These are phyloP conservation scores for Paxillus involutus DNA, from an alignment of 768 basidiomycete genomes.

Conservation along the genomic window DNA sequence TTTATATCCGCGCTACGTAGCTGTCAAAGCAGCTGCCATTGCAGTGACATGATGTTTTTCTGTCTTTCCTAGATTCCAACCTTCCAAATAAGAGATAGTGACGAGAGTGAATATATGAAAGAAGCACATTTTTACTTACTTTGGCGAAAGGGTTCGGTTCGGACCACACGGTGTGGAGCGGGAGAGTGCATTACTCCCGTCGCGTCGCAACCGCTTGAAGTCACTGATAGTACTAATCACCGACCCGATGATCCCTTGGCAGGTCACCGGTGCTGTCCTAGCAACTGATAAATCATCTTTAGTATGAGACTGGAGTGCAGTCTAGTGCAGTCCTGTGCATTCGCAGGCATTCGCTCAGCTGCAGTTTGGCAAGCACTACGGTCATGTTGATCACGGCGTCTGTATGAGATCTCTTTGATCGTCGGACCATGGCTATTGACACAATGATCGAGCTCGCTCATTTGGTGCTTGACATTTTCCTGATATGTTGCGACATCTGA, in stretches of 20 bases:
- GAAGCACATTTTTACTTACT: conserved; percentile 6
- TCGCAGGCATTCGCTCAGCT: too few species aligned
- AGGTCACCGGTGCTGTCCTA: too few species aligned
- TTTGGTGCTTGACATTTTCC: neutral
- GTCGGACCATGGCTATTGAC: neutral
- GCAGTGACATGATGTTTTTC: conserved; percentile 1
- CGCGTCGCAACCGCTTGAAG: neutral
- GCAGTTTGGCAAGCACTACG: too few species aligned
- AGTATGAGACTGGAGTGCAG: too few species aligned
- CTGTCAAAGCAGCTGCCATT: neutral
- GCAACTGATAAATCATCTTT: too few species aligned
- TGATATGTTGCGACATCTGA: neutral
- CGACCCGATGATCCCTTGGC: too few species aligned
- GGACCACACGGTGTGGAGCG: conserved; percentile 16
- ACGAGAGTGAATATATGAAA: conserved; percentile 1
- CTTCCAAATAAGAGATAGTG: conserved; percentile 1
- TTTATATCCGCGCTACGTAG: conserved; percentile 16
- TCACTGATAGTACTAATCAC: too few species aligned
- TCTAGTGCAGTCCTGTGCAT: too few species aligned
- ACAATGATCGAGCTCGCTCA: neutral
- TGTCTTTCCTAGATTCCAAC: neutral
- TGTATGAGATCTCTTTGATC: too few species aligned
- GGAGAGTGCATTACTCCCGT: neutral
- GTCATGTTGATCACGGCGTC: too few species aligned
- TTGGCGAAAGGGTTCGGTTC: conserved; percentile 3